phyloP scores from a whole-genome alignment of 306 rosid species.

The Cucurbita ficifolia region DNA sequence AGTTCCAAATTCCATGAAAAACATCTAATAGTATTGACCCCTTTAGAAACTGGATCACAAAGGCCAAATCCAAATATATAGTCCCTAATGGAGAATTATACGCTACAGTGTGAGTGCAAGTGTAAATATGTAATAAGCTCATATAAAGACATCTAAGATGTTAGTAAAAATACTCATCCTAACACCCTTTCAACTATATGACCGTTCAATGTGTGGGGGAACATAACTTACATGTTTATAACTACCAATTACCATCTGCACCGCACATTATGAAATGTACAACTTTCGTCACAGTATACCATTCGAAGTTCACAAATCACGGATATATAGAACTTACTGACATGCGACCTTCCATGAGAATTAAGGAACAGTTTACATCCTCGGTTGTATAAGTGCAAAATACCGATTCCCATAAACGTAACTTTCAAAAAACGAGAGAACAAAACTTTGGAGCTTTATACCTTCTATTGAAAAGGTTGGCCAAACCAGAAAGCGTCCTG shows the following conservation, averaged over 20 bases:
- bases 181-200: neutral
- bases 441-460: neutral
- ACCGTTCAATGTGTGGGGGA: neutral
- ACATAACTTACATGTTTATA: neutral
- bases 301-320: neutral
- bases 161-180: neutral
- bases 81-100: neutral
- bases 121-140: neutral
- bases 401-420: neutral
- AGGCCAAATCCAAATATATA: neutral
- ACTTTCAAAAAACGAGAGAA: neutral
- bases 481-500: conserved; percentile 54
- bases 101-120: neutral
- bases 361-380: neutral
- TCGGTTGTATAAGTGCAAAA: neutral
- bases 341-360: neutral
- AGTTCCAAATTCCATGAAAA: neutral
- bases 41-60: neutral
- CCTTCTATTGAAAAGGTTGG: conserved; percentile 73
- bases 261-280: neutral
- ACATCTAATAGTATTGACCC: neutral
- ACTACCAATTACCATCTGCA: neutral
- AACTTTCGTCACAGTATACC: neutral
- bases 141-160: neutral
- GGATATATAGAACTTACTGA: neutral